Conservation (phyloP, 2,329 filamentous ascomycete genomes). For the Penicillium sp. region DNA sequence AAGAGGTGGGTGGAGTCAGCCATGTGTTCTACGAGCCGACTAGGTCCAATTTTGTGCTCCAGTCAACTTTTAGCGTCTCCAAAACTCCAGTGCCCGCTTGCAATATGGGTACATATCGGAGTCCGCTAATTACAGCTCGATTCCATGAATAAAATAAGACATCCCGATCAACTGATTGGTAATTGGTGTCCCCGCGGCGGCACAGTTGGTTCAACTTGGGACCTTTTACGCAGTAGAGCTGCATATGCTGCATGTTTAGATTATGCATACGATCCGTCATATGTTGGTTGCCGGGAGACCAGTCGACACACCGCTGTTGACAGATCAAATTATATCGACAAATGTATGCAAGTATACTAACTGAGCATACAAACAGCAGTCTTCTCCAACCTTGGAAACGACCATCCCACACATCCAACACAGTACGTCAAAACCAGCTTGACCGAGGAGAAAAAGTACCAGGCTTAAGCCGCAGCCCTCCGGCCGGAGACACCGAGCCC, state of each 20-base stretch:
- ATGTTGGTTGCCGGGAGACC: constrained; percentile 22
- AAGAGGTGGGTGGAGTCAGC: constrained; percentile 9
- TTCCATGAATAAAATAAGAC: constrained; percentile 14
- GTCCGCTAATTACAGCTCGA: constrained; percentile 13
- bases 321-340: background rate
- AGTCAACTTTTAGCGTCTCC: constrained; percentile 1
- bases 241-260: background rate
- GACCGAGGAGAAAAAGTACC: background rate
- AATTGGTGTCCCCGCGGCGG: background rate
- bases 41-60: constrained; percentile 11
- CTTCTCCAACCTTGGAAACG: too few relatives aligned
- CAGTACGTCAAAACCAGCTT: background rate
- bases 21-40: constrained; percentile 24
- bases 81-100: constrained; percentile 8
- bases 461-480: constrained; percentile 16
- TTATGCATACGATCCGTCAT: constrained; percentile 21
- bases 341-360: background rate
- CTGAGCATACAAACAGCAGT: too few relatives aligned
- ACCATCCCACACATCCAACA: too few relatives aligned
- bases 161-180: constrained; percentile 17
- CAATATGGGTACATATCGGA: constrained; percentile 1
- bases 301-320: constrained; percentile 17
- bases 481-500: constrained; percentile 22
- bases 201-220: background rate
- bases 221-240: too few relatives aligned